These are phyloP conservation scores for Mortierella sp. DNA, from an alignment of 371 early-diverging fungal genomes.

Conservation along the genomic window DNA sequence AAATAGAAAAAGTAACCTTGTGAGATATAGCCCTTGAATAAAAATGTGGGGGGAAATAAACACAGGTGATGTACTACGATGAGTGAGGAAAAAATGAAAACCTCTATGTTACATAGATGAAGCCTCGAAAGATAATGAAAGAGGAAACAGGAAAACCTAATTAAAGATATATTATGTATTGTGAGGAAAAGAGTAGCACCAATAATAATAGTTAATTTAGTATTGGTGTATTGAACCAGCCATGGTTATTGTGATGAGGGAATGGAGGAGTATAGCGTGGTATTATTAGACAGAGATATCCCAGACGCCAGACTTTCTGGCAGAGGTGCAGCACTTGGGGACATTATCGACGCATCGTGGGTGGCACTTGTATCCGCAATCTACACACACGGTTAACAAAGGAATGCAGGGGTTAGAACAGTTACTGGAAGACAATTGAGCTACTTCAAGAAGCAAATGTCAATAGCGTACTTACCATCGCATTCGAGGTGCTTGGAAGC, in stretches of 20 bases:
- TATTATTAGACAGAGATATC: conserved; percentile 30
- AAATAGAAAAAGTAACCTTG: no score
- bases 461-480: conserved; percentile 26
- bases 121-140: no score
- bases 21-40: no score
- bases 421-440: not conserved
- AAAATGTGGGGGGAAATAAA: no score
- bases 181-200: no score
- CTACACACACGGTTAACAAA: not conserved
- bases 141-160: no score
- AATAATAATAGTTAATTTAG: no score
- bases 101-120: no score
- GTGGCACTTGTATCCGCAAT: conserved; percentile 51
- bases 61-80: no score
- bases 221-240: no score
- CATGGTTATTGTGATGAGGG: not conserved
- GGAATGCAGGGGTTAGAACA: not conserved
- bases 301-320: conserved; percentile 53
- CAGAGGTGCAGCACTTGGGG: conserved; percentile 46
- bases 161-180: no score
- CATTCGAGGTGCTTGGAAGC: conserved; percentile 52
- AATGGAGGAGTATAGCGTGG: not conserved
- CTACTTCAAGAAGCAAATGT: not conserved
- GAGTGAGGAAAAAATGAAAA: no score
- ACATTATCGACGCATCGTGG: conserved; percentile 46